A percentile compares a stretch with the other conserved stretches of the same genome.
Evolutionary conservation across 1,284 basidiomycete species (phyloP).

Genomic region (Afroboletus lepidellus): DNA sequence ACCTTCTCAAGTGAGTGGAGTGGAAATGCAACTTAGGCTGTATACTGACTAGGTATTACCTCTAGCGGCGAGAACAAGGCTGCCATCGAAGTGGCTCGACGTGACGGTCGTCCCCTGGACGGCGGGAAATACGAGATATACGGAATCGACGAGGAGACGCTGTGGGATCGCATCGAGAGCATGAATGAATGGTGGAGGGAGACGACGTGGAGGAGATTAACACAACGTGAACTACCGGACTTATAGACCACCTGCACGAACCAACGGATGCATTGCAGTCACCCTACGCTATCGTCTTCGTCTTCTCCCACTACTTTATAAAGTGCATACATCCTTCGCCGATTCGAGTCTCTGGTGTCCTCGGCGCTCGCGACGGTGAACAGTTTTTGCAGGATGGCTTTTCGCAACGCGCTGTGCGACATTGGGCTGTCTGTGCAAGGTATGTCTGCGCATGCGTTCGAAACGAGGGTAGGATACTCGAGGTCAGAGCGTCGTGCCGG

Average conservation of each 20-base stretch:
- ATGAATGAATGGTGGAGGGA: slow-evolving; percentile 95
- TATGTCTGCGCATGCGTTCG: slow-evolving; percentile 49
- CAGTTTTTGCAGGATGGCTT: slow-evolving; percentile 58
- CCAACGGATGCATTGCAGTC: slow-evolving; percentile 12
- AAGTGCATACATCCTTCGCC: slow-evolving; percentile 79
- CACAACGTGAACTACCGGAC: slow-evolving; percentile 87
- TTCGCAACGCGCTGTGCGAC: slow-evolving; percentile 46
- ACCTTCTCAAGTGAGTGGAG: slow-evolving; percentile 60
- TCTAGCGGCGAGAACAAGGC: slow-evolving; percentile 78
- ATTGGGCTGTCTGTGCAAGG: slow-evolving; percentile 40
- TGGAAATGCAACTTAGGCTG: neutral
- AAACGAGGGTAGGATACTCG: slow-evolving; percentile 43
- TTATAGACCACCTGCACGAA: slow-evolving; percentile 39
- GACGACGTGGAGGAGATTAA: slow-evolving; percentile 81
- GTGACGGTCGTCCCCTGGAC: slow-evolving; percentile 59
- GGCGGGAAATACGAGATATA: slow-evolving; percentile 87
- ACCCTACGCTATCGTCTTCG: slow-evolving; percentile 34
- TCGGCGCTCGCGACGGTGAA: slow-evolving; percentile 78
- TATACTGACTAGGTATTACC: slow-evolving; percentile 11
- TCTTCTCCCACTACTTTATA: slow-evolving; percentile 66
- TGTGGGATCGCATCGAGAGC: slow-evolving; percentile 75
- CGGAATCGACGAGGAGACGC: slow-evolving; percentile 77
- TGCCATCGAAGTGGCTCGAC: slow-evolving; percentile 75
- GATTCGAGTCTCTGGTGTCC: slow-evolving; percentile 73
- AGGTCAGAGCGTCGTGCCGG: slow-evolving; percentile 36